A percentile compares a stretch with the other conserved stretches of the same genome.
These are phyloP conservation scores for Penstemon eatonii DNA, from an alignment of 257 asterid genomes.

Conservation along the genomic window DNA sequence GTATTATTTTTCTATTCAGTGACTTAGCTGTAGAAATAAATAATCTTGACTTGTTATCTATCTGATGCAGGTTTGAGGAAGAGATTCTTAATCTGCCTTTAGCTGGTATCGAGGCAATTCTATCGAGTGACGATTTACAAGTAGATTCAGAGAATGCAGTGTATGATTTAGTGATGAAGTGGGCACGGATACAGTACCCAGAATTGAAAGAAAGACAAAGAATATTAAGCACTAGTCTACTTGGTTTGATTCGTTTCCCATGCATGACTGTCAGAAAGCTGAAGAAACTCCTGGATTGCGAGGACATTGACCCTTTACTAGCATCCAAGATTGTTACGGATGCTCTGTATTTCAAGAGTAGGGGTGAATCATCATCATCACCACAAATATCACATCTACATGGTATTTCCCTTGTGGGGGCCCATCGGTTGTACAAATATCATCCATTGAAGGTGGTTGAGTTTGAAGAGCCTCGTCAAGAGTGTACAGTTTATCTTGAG, in stretches of 20 bases:
- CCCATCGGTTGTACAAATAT: slow-evolving; percentile 67
- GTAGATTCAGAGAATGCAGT: slow-evolving; percentile 94
- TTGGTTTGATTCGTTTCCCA: slow-evolving; percentile 79
- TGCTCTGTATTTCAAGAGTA: slow-evolving; percentile 62
- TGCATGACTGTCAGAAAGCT: slow-evolving; percentile 79
- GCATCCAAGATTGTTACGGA: slow-evolving; percentile 73
- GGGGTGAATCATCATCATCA: background rate
- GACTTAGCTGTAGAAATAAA: too few species aligned
- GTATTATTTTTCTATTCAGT: too few species aligned
- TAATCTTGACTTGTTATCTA: too few species aligned
- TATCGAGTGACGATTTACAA: slow-evolving; percentile 85
- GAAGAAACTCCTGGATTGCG: slow-evolving; percentile 69
- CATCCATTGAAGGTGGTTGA: slow-evolving; percentile 84
- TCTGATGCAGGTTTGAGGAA: slow-evolving; percentile 61
- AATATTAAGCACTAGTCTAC: slow-evolving; percentile 62
- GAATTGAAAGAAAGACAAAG: slow-evolving; percentile 67
- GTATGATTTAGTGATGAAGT: slow-evolving; percentile 75
- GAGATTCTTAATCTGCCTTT: slow-evolving; percentile 83
- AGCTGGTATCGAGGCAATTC: slow-evolving; percentile 83
- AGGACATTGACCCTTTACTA: slow-evolving; percentile 66
- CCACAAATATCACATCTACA: slow-evolving; percentile 60
- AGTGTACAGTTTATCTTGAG: slow-evolving; percentile 61
- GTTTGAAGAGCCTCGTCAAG: slow-evolving; percentile 82
- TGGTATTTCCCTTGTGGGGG: slow-evolving; percentile 57
- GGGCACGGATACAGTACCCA: slow-evolving; percentile 68